Percentiles rank a stretch among this genome's conserved stretches.
These are phyloP conservation scores for Pythium rhizo-oryzae DNA, from an alignment of 352 stramenopile genomes.

Conservation along the genomic window DNA sequence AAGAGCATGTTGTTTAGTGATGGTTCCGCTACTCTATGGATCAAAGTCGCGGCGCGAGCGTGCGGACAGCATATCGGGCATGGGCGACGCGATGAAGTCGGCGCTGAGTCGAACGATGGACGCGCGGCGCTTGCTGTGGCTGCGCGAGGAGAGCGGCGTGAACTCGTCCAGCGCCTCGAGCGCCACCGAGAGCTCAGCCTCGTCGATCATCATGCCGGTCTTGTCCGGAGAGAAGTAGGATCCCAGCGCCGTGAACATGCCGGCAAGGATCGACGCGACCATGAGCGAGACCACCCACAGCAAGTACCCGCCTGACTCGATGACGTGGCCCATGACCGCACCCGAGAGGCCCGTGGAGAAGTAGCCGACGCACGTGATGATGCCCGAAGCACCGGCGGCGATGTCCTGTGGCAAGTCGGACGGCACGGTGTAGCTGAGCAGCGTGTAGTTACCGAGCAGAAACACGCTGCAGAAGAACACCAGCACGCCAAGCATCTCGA, in stretches of 20 bases:
- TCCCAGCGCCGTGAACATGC: slow-evolving; percentile 60
- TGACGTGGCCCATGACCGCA: slow-evolving; percentile 65
- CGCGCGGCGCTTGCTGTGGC: slow-evolving; percentile 33
- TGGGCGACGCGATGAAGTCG: slow-evolving; percentile 42
- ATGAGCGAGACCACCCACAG: slow-evolving; percentile 67
- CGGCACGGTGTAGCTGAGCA: slow-evolving; percentile 75
- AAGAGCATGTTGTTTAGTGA: background rate
- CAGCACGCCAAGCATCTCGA: slow-evolving; percentile 49
- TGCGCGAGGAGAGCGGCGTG: slow-evolving; percentile 44
- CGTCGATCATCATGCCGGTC: slow-evolving; percentile 32
- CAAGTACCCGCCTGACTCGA: slow-evolving; percentile 51
- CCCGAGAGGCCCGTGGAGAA: slow-evolving; percentile 71
- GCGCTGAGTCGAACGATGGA: slow-evolving; percentile 42
- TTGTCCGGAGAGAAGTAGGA: slow-evolving; percentile 52
- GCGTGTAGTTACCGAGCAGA: slow-evolving; percentile 74
- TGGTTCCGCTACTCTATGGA: background rate
- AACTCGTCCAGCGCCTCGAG: slow-evolving; percentile 36
- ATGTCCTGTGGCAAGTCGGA: slow-evolving; percentile 76
- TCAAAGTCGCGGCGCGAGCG: slow-evolving; percentile 19
- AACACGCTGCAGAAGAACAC: slow-evolving; percentile 74
- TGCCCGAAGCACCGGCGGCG: slow-evolving; percentile 54
- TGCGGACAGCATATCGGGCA: slow-evolving; percentile 21
- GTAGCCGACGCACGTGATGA: slow-evolving; percentile 72
- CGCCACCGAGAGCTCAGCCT: slow-evolving; percentile 29
- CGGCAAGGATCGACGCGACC: slow-evolving; percentile 53